phyloP scores from a whole-genome alignment of 2,329 filamentous ascomycete genomes.

The Fusarium sp. region DNA sequence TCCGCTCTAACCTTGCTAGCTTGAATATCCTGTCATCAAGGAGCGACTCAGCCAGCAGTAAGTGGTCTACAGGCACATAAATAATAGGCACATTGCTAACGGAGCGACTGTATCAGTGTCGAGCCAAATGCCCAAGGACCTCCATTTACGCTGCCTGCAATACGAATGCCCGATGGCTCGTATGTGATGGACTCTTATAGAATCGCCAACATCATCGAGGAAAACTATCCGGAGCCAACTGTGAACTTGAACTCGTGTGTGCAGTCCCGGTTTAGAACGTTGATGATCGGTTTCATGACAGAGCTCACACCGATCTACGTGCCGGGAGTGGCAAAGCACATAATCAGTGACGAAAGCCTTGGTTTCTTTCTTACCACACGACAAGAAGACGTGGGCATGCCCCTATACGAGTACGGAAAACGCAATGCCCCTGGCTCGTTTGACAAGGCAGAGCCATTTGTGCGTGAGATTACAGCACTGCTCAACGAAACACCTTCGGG shows the following conservation, averaged over 20 bases:
- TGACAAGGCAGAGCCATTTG: conserved; percentile 27
- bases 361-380: conserved; percentile 23
- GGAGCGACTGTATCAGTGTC: neutral
- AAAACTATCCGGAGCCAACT: conserved; percentile 61
- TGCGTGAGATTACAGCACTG: conserved; percentile 21
- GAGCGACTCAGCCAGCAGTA: conserved; percentile 17
- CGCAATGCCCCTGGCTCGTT: conserved; percentile 16
- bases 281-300: conserved; percentile 25
- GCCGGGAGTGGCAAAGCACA: conserved; percentile 15
- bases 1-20: neutral
- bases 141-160: conserved; percentile 54
- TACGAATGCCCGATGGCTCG: conserved; percentile 62
- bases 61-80: neutral
- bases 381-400: conserved; percentile 24
- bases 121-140: conserved; percentile 7
- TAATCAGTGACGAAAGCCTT: conserved; percentile 28
- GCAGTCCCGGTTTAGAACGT: conserved; percentile 10
- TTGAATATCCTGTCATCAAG: conserved; percentile 30
- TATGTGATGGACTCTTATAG: conserved; percentile 70
- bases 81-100: neutral
- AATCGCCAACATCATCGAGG: conserved; percentile 69
- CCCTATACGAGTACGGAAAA: conserved; percentile 26
- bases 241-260: conserved; percentile 6
- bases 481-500: conserved; percentile 52
- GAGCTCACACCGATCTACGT: conserved; percentile 25